These are phyloP conservation scores for Quercus mongolica DNA, from an alignment of 306 rosid species.

Conservation along the genomic window DNA sequence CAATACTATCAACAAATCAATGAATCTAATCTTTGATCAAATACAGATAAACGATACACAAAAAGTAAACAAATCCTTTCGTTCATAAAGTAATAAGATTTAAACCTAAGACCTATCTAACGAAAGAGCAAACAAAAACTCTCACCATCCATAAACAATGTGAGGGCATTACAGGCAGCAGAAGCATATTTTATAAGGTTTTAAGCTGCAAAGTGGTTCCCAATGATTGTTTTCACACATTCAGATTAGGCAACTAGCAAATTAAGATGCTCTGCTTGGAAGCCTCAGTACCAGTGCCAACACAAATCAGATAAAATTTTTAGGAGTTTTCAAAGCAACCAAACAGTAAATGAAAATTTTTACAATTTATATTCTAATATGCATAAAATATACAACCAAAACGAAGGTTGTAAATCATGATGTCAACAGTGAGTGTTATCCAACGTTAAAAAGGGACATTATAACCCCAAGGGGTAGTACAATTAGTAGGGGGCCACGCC, in stretches of 20 bases:
- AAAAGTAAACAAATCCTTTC: not conserved
- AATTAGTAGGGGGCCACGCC: too few species aligned
- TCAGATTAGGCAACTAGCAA: slow-evolving; percentile 8
- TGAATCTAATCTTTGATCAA: not conserved
- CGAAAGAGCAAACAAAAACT: too few species aligned
- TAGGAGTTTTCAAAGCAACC: not conserved
- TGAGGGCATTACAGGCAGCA: slow-evolving; percentile 22
- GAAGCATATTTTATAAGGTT: not conserved
- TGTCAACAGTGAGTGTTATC: too few species aligned
- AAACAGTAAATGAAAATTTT: not conserved
- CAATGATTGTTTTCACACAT: slow-evolving; percentile 7
- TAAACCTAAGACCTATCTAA: not conserved
- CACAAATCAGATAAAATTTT: not conserved
- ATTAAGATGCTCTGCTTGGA: not conserved
- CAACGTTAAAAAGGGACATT: too few species aligned
- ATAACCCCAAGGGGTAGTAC: too few species aligned
- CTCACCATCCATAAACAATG: not conserved
- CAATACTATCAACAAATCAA: not conserved
- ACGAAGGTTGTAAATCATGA: too few species aligned
- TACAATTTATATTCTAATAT: too few species aligned
- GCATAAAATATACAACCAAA: too few species aligned
- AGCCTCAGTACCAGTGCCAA: slow-evolving; percentile 22
- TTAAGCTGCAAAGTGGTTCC: slow-evolving; percentile 19
- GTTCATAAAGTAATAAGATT: not conserved
- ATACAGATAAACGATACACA: too few species aligned